phyloP scores from a whole-genome alignment of 2,329 filamentous ascomycete genomes.

The Pestalotiopsis sp. region DNA sequence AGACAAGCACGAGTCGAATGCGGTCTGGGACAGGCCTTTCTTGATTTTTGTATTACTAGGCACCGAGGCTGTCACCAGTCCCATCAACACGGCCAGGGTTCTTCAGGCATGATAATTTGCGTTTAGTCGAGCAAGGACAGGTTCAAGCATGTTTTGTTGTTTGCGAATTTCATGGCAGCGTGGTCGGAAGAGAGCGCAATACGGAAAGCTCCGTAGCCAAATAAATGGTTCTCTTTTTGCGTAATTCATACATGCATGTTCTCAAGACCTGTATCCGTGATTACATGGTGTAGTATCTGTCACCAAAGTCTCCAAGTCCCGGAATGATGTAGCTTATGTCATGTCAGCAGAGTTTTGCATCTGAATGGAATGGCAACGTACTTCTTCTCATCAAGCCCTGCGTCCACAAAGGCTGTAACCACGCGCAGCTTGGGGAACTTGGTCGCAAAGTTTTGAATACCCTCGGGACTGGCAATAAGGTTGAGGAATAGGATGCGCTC shows the following conservation, averaged over 20 bases:
- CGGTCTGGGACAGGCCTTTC: not conserved
- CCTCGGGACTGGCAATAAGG: slow-evolving; percentile 94
- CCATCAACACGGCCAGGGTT: not conserved
- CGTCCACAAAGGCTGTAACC: slow-evolving; percentile 93
- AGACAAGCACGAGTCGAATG: not conserved
- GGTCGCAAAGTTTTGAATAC: slow-evolving; percentile 84
- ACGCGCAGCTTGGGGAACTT: slow-evolving; percentile 89
- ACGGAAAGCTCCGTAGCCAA: not conserved
- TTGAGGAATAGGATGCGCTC: slow-evolving; percentile 96
- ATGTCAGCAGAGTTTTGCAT: slow-evolving; percentile 37
- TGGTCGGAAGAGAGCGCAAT: not conserved
- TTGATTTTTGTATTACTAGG: not conserved
- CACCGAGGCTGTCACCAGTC: not conserved
- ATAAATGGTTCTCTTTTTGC: not conserved
- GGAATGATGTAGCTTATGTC: slow-evolving; percentile 86
- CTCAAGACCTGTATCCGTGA: slow-evolving; percentile 8
- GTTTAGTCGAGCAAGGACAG: not conserved
- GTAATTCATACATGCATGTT: not conserved
- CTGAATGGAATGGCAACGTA: slow-evolving; percentile 47
- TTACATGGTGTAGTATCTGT: slow-evolving; percentile 91
- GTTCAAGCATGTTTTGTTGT: not conserved
- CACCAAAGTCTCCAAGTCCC: slow-evolving; percentile 92
- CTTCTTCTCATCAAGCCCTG: slow-evolving; percentile 98
- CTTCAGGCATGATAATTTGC: not conserved
- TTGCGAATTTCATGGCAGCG: not conserved